These are phyloP conservation scores for Populus tomentosa DNA, from an alignment of 441 rosid species.

Conservation along the genomic window DNA sequence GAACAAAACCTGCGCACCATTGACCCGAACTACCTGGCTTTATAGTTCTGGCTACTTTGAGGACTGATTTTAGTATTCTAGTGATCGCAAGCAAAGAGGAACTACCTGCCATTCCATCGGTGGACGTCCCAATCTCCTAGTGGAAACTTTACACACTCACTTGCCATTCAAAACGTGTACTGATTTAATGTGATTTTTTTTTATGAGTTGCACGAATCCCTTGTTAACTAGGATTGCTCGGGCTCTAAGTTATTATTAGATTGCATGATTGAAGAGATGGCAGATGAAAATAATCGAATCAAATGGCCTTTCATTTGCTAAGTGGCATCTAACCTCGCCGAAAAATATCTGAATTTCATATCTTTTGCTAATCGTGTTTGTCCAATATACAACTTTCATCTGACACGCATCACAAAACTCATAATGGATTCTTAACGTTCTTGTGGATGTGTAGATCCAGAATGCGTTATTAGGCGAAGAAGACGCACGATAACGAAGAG, in stretches of 20 bases:
- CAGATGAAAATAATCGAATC: neutral
- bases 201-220: neutral
- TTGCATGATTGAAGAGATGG: neutral
- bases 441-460: neutral
- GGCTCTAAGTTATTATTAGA: neutral
- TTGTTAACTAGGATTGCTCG: neutral
- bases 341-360: too few species aligned
- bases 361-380: neutral
- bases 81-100: neutral
- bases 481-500: too few species aligned
- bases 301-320: neutral
- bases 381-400: neutral
- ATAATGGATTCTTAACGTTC: neutral
- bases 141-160: neutral
- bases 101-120: neutral
- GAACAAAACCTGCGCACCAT: conserved; percentile 8
- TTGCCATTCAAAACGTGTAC: neutral
- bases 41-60: neutral
- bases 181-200: neutral
- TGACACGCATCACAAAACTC: neutral
- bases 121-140: conserved; percentile 7
- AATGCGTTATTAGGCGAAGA: too few species aligned
- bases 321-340: neutral
- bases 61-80: neutral
- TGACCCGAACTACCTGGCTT: neutral